Evolutionary conservation across 441 rosid species (phyloP), one percentile per base, ranked within the genome.

Genomic region (Aleurites moluccanus): DNA sequence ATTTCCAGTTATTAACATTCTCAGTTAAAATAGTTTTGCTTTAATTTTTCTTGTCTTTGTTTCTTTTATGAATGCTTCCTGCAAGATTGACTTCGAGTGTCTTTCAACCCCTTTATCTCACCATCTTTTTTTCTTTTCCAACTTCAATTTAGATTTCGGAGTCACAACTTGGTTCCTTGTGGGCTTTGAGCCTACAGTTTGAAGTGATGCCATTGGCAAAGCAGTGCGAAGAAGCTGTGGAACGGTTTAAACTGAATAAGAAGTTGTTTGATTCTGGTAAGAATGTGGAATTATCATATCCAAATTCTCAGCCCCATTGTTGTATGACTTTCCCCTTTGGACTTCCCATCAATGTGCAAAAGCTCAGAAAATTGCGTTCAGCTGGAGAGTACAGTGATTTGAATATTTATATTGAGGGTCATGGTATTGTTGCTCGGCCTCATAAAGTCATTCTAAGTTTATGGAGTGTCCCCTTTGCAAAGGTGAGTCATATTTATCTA

Each of bases 391-490:
- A 87, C 78, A 83, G 94, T 80, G 97, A 92, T 80, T 60, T 90
- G 49, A 77, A 85, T 75, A 80, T 92, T 76, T 82, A 70, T 72
- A 79, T 90, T 33, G 94, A 89, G 57, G 88, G 89, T 69, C 84
- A 86, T 80, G 90, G 91, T 84, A 84, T 86, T 78, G 89, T 89
- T 83, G 84, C 85, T 45, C 86, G 45, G 25, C 75, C 88, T 77
- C 98, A 96, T 80, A 94, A 85, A 85, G 79, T 91, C 80, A 84
- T 96, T 83, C 87, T 94, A 35, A 85, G 98, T 80, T 77, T 92
- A 53, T 92, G 97, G 97, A 96, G 98, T 82, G 77, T 84, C 57
- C 92, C 99, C 70, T 96, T 96, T 87, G 85, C 94, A 76, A 94
- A 92, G 94, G 99, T 92, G 80, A 86, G 85, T 42, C 7, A 13